A percentile compares a stretch with the other conserved stretches of the same genome.
Evolutionary conservation across 2,329 filamentous ascomycete genomes (phyloP).

Genomic region (Phialocephala sp.): DNA sequence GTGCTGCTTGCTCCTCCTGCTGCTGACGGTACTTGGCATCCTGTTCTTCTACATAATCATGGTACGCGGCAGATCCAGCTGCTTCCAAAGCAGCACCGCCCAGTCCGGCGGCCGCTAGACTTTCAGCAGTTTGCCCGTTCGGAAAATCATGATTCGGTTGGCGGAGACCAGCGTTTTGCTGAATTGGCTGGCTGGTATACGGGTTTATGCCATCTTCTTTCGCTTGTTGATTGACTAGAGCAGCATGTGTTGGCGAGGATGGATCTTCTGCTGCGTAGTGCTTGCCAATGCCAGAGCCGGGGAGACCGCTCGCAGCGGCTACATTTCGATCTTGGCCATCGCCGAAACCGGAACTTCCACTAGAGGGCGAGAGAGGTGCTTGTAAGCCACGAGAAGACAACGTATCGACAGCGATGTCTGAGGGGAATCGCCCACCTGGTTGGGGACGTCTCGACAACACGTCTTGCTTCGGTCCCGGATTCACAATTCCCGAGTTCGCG

Average conservation of each 20-base stretch:
- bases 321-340: slow-evolving; percentile 60
- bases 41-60: slow-evolving; percentile 28
- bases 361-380: slow-evolving; percentile 79
- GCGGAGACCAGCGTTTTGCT: slow-evolving; percentile 16
- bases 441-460: slow-evolving; percentile 70
- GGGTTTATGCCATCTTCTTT: slow-evolving; percentile 62
- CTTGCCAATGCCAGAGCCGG: slow-evolving; percentile 34
- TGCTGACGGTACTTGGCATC: slow-evolving; percentile 26
- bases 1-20: slow-evolving; percentile 31
- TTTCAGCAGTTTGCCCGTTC: slow-evolving; percentile 19
- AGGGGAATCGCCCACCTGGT: slow-evolving; percentile 96
- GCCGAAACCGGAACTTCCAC: slow-evolving; percentile 71
- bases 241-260: slow-evolving; percentile 56
- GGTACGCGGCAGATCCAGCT: slow-evolving; percentile 32
- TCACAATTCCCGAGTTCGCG: slow-evolving; percentile 57
- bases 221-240: slow-evolving; percentile 56
- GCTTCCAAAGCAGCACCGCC: slow-evolving; percentile 32
- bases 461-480: slow-evolving; percentile 55
- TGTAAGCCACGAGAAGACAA: slow-evolving; percentile 72
- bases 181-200: slow-evolving; percentile 51
- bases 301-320: slow-evolving; percentile 52
- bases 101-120: slow-evolving; percentile 31
- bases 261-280: slow-evolving; percentile 41
- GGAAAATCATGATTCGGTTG: background rate
- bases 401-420: slow-evolving; percentile 83